A percentile compares a stretch with the other conserved stretches of the same genome.
phyloP scores from a whole-genome alignment of 2,329 filamentous ascomycete species.

The Leptographium flavum region DNA sequence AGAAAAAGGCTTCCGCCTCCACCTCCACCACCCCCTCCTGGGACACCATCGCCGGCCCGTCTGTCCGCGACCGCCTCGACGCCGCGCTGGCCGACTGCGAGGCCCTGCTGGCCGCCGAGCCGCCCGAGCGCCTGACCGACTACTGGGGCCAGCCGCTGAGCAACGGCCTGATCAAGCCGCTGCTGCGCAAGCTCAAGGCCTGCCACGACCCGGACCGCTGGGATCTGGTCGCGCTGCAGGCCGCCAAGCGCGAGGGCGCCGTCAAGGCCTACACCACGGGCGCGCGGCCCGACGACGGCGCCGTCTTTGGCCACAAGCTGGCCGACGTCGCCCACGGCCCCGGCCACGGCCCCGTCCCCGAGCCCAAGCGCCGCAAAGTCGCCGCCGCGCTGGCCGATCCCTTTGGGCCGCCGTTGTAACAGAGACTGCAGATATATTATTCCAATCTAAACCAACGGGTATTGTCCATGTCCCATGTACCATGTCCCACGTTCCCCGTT shows the following conservation, averaged over 20 bases:
- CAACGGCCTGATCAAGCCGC: constrained; percentile 35
- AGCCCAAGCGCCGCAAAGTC: constrained; percentile 33
- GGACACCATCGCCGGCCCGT: constrained; percentile 14
- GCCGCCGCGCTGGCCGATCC: constrained; percentile 24
- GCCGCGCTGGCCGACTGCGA: constrained; percentile 34
- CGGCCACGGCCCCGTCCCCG: constrained; percentile 9
- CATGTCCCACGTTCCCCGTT: background rate
- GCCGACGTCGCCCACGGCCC: constrained; percentile 11
- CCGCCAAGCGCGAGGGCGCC: constrained; percentile 43
- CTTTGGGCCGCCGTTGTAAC: constrained; percentile 29
- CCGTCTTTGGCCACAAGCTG: constrained; percentile 24
- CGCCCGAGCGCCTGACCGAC: constrained; percentile 37
- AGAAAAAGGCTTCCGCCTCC: constrained; percentile 4
- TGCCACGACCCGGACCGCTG: constrained; percentile 63
- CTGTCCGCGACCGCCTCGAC: constrained; percentile 33
- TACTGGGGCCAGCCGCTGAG: constrained; percentile 38
- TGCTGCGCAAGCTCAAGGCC: constrained; percentile 55
- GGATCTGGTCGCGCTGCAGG: constrained; percentile 56
- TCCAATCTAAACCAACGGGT: background rate
- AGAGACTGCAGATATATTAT: background rate
- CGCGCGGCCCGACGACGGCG: constrained; percentile 22
- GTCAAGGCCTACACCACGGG: constrained; percentile 15
- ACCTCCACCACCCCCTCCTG: constrained; percentile 6
- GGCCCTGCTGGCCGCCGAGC: constrained; percentile 40
- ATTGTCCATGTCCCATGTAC: too few relatives aligned